phyloP scores from a whole-genome alignment of 83 land plant genomes.

The Diphasiastrum complanatum region DNA sequence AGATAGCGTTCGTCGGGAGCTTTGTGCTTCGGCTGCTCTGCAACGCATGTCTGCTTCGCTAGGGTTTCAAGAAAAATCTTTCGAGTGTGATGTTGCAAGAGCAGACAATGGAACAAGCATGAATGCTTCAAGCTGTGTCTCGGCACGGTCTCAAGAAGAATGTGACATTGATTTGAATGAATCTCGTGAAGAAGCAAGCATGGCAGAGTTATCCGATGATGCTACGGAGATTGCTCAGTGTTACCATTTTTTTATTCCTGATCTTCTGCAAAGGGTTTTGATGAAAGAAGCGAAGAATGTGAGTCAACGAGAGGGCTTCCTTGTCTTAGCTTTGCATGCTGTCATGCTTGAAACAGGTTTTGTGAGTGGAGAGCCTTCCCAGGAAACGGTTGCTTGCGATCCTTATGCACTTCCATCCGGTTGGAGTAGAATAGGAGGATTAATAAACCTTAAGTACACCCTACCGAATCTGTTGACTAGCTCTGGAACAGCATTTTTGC shows the following conservation, averaged over 20 bases:
- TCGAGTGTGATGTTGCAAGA: not conserved
- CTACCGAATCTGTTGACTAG: constrained; percentile 33
- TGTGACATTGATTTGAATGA: too few species aligned
- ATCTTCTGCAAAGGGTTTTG: constrained; percentile 53
- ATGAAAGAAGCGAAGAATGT: constrained; percentile 33
- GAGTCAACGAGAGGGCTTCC: constrained; percentile 18
- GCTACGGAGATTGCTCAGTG: constrained; percentile 5
- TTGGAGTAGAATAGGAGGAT: constrained; percentile 27
- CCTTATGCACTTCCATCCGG: constrained; percentile 33
- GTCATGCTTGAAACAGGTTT: constrained; percentile 81
- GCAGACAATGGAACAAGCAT: constrained; percentile 26
- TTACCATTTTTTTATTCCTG: constrained; percentile 26
- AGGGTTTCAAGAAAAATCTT: not conserved
- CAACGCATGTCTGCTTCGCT: constrained; percentile 7
- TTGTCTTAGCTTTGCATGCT: constrained; percentile 62
- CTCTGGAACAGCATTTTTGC: not conserved
- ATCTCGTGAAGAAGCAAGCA: constrained; percentile 13
- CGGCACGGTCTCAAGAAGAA: too few species aligned
- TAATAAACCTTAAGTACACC: constrained; percentile 40
- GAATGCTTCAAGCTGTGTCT: too few species aligned
- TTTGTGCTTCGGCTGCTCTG: constrained; percentile 23
- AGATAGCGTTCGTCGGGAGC: constrained; percentile 28
- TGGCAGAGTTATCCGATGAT: not conserved
- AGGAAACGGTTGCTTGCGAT: constrained; percentile 2
- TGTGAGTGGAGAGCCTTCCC: constrained; percentile 22